Evolutionary conservation across 2,329 filamentous ascomycete genomes (phyloP).

Genomic region (Tolypocladium tundrense): DNA sequence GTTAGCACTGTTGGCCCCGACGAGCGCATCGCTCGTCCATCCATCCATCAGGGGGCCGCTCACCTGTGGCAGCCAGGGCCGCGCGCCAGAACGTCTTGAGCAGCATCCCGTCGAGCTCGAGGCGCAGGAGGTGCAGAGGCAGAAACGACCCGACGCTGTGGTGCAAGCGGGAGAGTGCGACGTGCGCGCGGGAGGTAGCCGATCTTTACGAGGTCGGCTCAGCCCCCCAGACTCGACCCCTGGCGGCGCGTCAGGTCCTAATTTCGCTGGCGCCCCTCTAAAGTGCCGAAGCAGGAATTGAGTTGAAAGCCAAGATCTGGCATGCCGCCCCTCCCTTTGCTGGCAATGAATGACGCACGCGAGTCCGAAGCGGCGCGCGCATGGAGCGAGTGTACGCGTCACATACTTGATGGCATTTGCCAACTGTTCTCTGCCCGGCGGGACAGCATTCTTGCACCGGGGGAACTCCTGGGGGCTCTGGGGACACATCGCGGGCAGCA

Average conservation of each 20-base stretch:
- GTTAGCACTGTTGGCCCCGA: not conserved
- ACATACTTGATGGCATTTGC: not conserved
- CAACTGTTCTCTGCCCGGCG: too few species aligned
- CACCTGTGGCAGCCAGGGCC: constrained; percentile 17
- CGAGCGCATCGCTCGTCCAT: not conserved
- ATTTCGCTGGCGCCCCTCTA: not conserved
- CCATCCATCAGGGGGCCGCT: not conserved
- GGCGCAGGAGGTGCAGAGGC: not conserved
- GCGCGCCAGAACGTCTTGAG: constrained; percentile 17
- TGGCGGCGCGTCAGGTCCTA: not conserved
- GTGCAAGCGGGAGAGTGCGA: not conserved
- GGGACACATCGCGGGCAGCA: too few species aligned
- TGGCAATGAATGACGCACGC: not conserved
- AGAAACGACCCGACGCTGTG: not conserved
- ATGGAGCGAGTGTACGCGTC: not conserved
- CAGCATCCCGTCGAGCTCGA: constrained; percentile 13
- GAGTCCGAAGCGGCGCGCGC: not conserved
- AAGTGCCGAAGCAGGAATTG: not conserved
- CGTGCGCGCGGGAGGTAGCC: too few species aligned
- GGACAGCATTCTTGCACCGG: too few species aligned
- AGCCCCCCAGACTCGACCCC: not conserved
- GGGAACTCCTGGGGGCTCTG: too few species aligned
- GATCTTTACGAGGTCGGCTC: not conserved
- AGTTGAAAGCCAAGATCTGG: not conserved
- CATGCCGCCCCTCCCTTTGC: not conserved